Percentiles rank a stretch among this genome's conserved stretches.
phyloP scores from a whole-genome alignment of 306 rosid species.

The Malus fusca region DNA sequence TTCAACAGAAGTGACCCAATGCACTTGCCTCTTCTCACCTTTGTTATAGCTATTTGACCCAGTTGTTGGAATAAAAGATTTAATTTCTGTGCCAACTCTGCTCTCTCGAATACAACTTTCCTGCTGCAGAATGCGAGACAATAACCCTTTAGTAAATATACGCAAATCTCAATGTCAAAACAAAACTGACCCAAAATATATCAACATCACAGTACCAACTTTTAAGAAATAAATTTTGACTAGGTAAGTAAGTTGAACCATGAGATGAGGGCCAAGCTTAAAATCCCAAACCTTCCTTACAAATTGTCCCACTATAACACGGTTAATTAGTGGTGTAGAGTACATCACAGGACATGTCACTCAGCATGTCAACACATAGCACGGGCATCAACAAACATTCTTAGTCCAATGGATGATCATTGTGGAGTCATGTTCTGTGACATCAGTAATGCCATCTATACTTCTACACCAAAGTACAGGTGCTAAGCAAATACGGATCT shows the following conservation, averaged over 20 bases:
- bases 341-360: neutral
- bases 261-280: neutral
- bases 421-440: neutral
- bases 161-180: neutral
- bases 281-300: neutral
- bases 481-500: neutral
- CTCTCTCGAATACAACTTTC: slow-evolving; percentile 29
- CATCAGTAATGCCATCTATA: neutral
- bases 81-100: slow-evolving; percentile 15
- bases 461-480: neutral
- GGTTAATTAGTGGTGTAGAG: neutral
- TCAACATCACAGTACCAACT: neutral
- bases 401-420: neutral
- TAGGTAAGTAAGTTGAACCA: neutral
- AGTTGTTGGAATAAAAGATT: slow-evolving; percentile 27
- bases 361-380: neutral
- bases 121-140: slow-evolving; percentile 41
- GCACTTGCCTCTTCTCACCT: slow-evolving; percentile 30
- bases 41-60: slow-evolving; percentile 20
- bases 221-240: neutral
- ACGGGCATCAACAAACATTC: neutral
- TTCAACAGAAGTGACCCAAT: slow-evolving; percentile 21
- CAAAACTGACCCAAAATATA: neutral
- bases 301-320: neutral
- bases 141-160: neutral